Base-by-base conservation (phyloP, 192 early-diverging fungal species). In the Coemansia sp. region DNA sequence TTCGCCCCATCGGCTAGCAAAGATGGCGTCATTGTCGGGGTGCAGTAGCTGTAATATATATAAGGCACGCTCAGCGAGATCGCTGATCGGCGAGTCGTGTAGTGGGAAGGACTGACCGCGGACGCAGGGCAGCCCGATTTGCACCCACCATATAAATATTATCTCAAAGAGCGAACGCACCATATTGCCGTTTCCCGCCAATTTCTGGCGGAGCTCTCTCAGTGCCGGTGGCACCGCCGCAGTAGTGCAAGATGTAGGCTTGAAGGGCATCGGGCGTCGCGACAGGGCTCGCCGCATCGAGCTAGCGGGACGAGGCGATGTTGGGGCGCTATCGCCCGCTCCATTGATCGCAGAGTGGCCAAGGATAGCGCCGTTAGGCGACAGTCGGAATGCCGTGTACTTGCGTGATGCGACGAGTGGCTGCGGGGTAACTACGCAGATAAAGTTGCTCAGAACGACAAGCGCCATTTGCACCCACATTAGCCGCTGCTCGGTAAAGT, bases 401-500 rank as follows among this genome's bases (percentile, higher is more conserved):
- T 51, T 65, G 24, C 73, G 77, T 28, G 70, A 60, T 2, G 67
- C 62, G 3, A 67, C 31, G 28, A 75, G 55, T 42, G 69, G 57
- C 59, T 69, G 66, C 2, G 79, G 65, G 3, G 73, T 76, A n/a
- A 61, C 63, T 3, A 61, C 59, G 63, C 66, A 51, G 2, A 67
- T 68, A 48, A 76, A 48, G 59, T 82, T 82, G 67, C 74, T 73
- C 37, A 82, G 33, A 36, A 71, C 70, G 26, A 82, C 56, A 58
- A 82, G 67, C 39, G 63, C 69, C 62, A 71, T 69, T 55, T 75
- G 78, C 59, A 81, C 71, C 73, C 73, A 75, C 69, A 72, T 71
- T 21, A 75, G 60, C 55, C 78, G 72, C 57, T 66, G 46, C 39
- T 81, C 77, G 0, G 59, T 31, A 36, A 62, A 69, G 35, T 65